Conservation (phyloP, 2,329 filamentous ascomycete genomes). For the Trichoderma gracile region DNA sequence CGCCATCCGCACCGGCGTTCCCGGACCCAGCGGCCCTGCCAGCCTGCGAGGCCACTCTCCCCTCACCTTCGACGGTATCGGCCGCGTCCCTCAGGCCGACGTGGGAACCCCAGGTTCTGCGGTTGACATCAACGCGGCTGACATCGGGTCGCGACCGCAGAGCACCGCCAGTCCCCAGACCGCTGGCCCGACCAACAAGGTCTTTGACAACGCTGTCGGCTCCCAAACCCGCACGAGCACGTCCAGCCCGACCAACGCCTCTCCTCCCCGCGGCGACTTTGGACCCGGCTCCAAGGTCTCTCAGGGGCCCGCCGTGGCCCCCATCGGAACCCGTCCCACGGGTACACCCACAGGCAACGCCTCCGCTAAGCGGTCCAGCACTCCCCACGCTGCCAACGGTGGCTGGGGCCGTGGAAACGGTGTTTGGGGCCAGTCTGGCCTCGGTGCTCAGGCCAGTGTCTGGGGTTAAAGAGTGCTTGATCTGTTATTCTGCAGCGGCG, state of each 20-base stretch:
- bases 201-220: conserved; percentile 59
- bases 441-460: conserved; percentile 87
- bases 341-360: conserved; percentile 52
- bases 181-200: conserved; percentile 55
- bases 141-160: conserved; percentile 67
- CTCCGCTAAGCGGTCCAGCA: conserved; percentile 77
- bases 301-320: conserved; percentile 70
- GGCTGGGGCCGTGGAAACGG: conserved; percentile 79
- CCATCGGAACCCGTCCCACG: conserved; percentile 86
- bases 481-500: conserved; percentile 13
- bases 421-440: conserved; percentile 80
- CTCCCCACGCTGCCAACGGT: conserved; percentile 84
- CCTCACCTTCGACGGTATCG: conserved; percentile 68
- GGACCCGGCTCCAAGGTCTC: conserved; percentile 55
- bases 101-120: conserved; percentile 44
- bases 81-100: conserved; percentile 44
- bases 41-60: conserved; percentile 77
- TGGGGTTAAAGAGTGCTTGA: conserved; percentile 68
- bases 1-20: conserved; percentile 63
- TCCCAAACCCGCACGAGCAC: conserved; percentile 74
- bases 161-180: conserved; percentile 83
- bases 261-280: conserved; percentile 67
- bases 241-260: conserved; percentile 77
- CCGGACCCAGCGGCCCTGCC: conserved; percentile 63
- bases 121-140: conserved; percentile 48